Base-by-base conservation (phyloP, 208 protist species). In the Acanthamoeba quina region DNA sequence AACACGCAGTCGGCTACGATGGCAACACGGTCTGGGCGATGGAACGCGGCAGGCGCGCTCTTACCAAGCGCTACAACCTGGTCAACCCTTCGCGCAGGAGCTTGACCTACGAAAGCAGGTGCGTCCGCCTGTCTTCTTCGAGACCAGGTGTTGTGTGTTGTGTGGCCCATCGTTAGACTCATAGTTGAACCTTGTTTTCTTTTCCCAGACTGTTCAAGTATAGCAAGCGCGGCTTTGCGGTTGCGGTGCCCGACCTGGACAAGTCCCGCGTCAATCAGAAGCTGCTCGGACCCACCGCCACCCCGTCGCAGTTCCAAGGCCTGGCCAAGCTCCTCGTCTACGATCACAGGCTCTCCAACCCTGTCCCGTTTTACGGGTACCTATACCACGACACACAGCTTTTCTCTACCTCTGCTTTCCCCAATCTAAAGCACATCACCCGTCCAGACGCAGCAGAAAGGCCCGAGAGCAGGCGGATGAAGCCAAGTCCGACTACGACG, bases 201-300 rank as follows among this genome's bases (percentile, higher is more conserved):
- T 24, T 7, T 11, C 44, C 34, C 47, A 88, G 97, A 49, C 62
- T 97, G 10, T 90, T 78, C 90, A 97, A 97, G 78, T 97, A 97
- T 74, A 94, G 95, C 37, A 62, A 78, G 2, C 41, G 88, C 6
- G 88, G 88, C 66, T 93, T 82, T 34, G 66, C 66, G 2, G 88
- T 93, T 5, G 88, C 66, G 7, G 88, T 93, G 49, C 93, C 95
- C 49, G 34, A 70, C 26, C 56, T 93, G 2, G 88, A 93, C 44
- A 74, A 37, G 66, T 52, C 64, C 17, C 88, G 66, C 31, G 19
- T 80, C 49, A 80, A 74, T 41, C 41, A 93, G 44, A 58, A 34
- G 62, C 49, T 56, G 64, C n/a, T 62, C 19, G 68, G 49, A 5
- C 47, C 64, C 54, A 74, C 62, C 6, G 83, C 83, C 54, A 74